Conservation (phyloP, 768 basidiomycete genomes). For the Boletus insuetus region DNA sequence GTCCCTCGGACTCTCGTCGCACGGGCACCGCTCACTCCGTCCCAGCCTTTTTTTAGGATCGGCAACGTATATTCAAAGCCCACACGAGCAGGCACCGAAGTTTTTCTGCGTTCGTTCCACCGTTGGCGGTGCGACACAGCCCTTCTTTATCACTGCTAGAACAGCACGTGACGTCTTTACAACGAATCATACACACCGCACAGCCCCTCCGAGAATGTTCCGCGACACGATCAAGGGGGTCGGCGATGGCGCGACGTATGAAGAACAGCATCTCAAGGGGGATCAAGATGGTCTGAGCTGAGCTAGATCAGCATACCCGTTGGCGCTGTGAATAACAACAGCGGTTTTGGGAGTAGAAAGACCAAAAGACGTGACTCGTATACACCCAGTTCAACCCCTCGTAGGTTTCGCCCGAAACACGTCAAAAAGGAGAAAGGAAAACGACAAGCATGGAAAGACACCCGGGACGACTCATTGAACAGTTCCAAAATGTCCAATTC, state of each 20-base stretch:
- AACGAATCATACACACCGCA: neutral
- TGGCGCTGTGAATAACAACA: neutral
- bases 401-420: neutral
- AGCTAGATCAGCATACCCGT: neutral
- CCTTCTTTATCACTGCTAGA: too few relatives aligned
- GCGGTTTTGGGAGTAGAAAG: too few relatives aligned
- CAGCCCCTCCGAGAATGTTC: neutral
- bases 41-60: too few relatives aligned
- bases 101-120: too few relatives aligned
- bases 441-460: conserved; percentile 1
- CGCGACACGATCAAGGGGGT: neutral
- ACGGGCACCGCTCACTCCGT: too few relatives aligned
- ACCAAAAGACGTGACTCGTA: neutral
- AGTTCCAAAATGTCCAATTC: conserved; percentile 22
- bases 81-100: too few relatives aligned
- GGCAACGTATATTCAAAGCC: too few relatives aligned
- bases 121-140: too few relatives aligned
- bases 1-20: too few relatives aligned
- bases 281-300: neutral
- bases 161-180: too few relatives aligned
- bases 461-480: conserved; percentile 20
- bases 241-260: neutral
- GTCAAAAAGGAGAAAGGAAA: neutral
- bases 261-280: neutral
- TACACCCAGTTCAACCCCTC: neutral